phyloP scores from a whole-genome alignment of 2,329 filamentous ascomycete species.

The Cyphellophora europaea region DNA sequence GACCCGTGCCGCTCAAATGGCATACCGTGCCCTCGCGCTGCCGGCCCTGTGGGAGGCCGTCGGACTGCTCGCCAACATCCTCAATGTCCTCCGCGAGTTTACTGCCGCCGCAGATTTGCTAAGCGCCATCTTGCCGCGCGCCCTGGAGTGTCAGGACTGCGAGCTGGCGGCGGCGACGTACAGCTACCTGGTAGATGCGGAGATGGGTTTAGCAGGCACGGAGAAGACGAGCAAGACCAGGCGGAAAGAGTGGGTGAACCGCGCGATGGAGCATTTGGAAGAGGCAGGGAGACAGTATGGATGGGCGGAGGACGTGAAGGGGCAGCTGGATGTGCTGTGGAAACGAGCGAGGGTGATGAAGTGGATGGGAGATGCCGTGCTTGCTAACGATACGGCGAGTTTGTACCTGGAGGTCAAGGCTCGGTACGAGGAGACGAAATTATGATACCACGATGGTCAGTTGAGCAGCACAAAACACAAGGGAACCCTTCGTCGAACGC shows the following conservation, averaged over 20 bases:
- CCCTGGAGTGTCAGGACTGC: slow-evolving; percentile 60
- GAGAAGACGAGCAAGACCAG: slow-evolving; percentile 24
- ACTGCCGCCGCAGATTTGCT: slow-evolving; percentile 56
- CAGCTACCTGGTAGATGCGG: slow-evolving; percentile 62
- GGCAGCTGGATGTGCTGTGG: slow-evolving; percentile 68
- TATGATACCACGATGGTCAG: too few relatives aligned
- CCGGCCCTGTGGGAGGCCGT: slow-evolving; percentile 65
- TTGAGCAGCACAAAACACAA: too few relatives aligned
- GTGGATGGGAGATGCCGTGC: slow-evolving; percentile 52
- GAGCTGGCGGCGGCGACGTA: slow-evolving; percentile 59
- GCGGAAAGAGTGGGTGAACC: slow-evolving; percentile 48
- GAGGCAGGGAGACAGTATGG: slow-evolving; percentile 56
- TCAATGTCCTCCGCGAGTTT: slow-evolving; percentile 64
- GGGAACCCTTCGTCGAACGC: too few relatives aligned
- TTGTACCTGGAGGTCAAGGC: slow-evolving; percentile 53
- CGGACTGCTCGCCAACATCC: slow-evolving; percentile 55
- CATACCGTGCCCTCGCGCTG: slow-evolving; percentile 60
- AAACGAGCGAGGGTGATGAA: slow-evolving; percentile 74
- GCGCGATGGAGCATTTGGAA: slow-evolving; percentile 52
- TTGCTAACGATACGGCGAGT: slow-evolving; percentile 55
- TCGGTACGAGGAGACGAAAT: slow-evolving; percentile 21
- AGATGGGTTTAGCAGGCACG: slow-evolving; percentile 65
- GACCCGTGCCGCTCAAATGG: slow-evolving; percentile 64
- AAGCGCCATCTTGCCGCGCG: slow-evolving; percentile 62
- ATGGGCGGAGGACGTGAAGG: slow-evolving; percentile 56